phyloP scores from a whole-genome alignment of 2,329 filamentous ascomycete species.

The Chalaropsis ovoidea region DNA sequence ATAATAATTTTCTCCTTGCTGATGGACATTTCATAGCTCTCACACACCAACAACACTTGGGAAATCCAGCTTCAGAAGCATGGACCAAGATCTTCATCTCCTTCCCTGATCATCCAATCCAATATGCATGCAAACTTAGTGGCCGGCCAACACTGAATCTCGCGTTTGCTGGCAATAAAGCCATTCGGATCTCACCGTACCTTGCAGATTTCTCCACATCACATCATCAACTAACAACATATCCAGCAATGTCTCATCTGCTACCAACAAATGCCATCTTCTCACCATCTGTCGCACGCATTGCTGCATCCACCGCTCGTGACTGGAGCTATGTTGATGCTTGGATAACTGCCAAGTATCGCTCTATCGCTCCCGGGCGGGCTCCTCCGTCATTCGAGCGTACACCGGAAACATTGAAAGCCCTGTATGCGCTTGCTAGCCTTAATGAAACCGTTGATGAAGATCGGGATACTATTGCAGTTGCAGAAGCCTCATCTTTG shows the following conservation, averaged over 20 bases:
- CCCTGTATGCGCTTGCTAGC: conserved; percentile 60
- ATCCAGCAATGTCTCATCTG: conserved; percentile 34
- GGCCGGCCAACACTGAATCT: too few species aligned
- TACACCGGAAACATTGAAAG: conserved; percentile 71
- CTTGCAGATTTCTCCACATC: neutral
- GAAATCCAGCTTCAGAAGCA: too few species aligned
- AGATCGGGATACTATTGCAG: conserved; percentile 48
- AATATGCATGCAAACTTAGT: too few species aligned
- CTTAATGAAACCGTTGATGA: conserved; percentile 72
- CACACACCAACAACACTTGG: too few species aligned
- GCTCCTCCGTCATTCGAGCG: conserved; percentile 68
- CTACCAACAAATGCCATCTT: conserved; percentile 47
- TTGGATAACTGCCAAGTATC: conserved; percentile 67
- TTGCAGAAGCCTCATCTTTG: conserved; percentile 51
- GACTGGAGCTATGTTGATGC: conserved; percentile 83
- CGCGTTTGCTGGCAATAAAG: too few species aligned
- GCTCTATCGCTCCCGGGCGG: conserved; percentile 41
- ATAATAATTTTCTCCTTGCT: too few species aligned
- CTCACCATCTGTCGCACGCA: conserved; percentile 58
- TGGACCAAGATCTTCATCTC: too few species aligned
- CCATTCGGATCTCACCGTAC: too few species aligned
- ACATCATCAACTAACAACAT: neutral
- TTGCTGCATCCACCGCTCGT: conserved; percentile 70
- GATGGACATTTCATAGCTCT: too few species aligned
- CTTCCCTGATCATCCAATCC: too few species aligned